Evolutionary conservation across 805 yeast species (phyloP).

Genomic region (Kuraishia ogatae): DNA sequence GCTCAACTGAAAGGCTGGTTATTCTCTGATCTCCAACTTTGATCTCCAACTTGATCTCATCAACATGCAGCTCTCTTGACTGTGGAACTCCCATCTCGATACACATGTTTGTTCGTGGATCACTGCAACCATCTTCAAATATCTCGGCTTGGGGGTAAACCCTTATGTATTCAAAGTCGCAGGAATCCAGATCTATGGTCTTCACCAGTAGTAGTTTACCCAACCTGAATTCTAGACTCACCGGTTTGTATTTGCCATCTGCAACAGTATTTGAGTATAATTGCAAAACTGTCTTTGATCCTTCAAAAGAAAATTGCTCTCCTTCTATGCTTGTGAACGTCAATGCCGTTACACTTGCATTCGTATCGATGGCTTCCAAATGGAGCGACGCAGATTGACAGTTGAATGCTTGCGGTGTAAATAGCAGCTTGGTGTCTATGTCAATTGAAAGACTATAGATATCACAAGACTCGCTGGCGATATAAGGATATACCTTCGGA

Average conservation of each 20-base stretch:
- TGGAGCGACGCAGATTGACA: not conserved
- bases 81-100: conserved; percentile 11
- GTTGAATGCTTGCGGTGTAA: conserved; percentile 2
- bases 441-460: conserved; percentile 26
- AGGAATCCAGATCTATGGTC: not conserved
- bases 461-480: conserved; percentile 27
- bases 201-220: conserved; percentile 15
- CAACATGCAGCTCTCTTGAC: conserved; percentile 20
- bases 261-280: conserved; percentile 11
- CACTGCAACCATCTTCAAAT: not conserved
- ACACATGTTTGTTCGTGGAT: not conserved
- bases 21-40: conserved; percentile 24
- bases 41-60: conserved; percentile 18
- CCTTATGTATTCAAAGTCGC: conserved; percentile 3
- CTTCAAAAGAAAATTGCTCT: not conserved
- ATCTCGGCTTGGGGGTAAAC: conserved; percentile 14
- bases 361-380: not conserved
- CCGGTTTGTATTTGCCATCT: conserved; percentile 13
- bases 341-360: not conserved
- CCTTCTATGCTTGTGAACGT: not conserved
- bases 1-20: conserved; percentile 11
- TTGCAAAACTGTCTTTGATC: conserved; percentile 4
- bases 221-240: conserved; percentile 9
- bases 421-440: conserved; percentile 19
- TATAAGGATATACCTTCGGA: conserved; percentile 25